phyloP scores from a whole-genome alignment of 495 filamentous ascomycete genomes.

The Talaromyces stipitatus region DNA sequence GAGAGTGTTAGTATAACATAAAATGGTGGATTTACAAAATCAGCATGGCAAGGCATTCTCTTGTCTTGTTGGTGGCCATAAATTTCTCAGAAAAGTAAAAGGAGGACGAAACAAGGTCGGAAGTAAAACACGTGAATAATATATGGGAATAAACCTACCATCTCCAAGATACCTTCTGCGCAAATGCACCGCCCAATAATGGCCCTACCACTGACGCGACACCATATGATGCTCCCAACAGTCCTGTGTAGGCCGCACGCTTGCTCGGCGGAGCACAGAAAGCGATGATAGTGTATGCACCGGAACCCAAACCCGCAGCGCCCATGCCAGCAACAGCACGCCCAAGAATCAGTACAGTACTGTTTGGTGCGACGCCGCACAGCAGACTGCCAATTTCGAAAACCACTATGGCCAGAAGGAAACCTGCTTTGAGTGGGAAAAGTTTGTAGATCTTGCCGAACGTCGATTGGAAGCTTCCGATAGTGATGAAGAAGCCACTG shows the following conservation, averaged over 20 bases:
- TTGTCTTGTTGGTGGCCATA: neutral
- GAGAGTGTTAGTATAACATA: neutral
- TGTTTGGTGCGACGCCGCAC: slow-evolving; percentile 58
- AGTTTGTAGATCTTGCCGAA: slow-evolving; percentile 20
- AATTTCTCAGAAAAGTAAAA: neutral
- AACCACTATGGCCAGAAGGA: slow-evolving; percentile 20
- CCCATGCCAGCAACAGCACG: slow-evolving; percentile 67
- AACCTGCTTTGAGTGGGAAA: slow-evolving; percentile 19
- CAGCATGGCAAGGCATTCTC: neutral
- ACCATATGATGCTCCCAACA: neutral
- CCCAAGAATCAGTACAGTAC: slow-evolving; percentile 57
- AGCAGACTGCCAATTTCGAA: slow-evolving; percentile 65
- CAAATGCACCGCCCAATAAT: slow-evolving; percentile 47
- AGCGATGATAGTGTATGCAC: slow-evolving; percentile 25
- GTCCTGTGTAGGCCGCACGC: neutral
- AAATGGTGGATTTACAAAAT: neutral
- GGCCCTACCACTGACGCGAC: slow-evolving; percentile 22
- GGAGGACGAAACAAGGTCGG: no score
- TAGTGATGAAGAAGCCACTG: slow-evolving; percentile 17
- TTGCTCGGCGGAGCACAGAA: slow-evolving; percentile 19
- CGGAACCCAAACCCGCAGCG: slow-evolving; percentile 24
- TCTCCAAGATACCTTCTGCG: slow-evolving; percentile 32
- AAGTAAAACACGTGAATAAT: neutral
- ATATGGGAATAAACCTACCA: slow-evolving; percentile 16
- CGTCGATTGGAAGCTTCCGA: slow-evolving; percentile 18